Conservation (phyloP, 2,329 filamentous ascomycete species). For the Proliferodiscus dingleyae region DNA sequence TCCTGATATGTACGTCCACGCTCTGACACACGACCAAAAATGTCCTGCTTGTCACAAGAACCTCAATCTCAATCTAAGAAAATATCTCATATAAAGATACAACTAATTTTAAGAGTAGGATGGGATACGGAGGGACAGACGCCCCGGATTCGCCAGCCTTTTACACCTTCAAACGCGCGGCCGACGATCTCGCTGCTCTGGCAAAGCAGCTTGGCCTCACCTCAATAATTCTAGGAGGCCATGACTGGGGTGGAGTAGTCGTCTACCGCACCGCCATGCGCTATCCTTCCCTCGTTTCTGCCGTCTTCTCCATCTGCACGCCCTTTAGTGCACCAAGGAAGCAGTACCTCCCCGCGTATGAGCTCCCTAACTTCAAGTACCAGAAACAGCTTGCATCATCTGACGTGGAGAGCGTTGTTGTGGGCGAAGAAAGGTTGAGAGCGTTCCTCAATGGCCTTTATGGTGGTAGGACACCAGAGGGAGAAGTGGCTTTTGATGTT, state of each 20-base stretch:
- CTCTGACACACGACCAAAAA: neutral
- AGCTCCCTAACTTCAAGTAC: slow-evolving; percentile 70
- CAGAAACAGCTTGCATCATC: slow-evolving; percentile 74
- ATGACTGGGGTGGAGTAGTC: slow-evolving; percentile 80
- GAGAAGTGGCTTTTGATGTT: slow-evolving; percentile 54
- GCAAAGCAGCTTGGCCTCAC: slow-evolving; percentile 44
- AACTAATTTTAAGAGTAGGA: slow-evolving; percentile 26
- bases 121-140: slow-evolving; percentile 78
- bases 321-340: slow-evolving; percentile 58
- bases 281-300: slow-evolving; percentile 66
- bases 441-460: slow-evolving; percentile 69
- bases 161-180: slow-evolving; percentile 68
- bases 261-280: slow-evolving; percentile 71
- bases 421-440: slow-evolving; percentile 55
- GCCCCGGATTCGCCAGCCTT: slow-evolving; percentile 56
- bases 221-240: slow-evolving; percentile 76
- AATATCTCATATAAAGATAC: too few species aligned
- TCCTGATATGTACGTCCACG: slow-evolving; percentile 49
- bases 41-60: too few species aligned
- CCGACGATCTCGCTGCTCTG: slow-evolving; percentile 71
- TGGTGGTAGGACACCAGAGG: slow-evolving; percentile 55
- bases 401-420: slow-evolving; percentile 49
- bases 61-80: too few species aligned
- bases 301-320: slow-evolving; percentile 77
- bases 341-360: slow-evolving; percentile 47